Conservation (phyloP, 1,284 basidiomycete species). For the Ustilago curta region DNA sequence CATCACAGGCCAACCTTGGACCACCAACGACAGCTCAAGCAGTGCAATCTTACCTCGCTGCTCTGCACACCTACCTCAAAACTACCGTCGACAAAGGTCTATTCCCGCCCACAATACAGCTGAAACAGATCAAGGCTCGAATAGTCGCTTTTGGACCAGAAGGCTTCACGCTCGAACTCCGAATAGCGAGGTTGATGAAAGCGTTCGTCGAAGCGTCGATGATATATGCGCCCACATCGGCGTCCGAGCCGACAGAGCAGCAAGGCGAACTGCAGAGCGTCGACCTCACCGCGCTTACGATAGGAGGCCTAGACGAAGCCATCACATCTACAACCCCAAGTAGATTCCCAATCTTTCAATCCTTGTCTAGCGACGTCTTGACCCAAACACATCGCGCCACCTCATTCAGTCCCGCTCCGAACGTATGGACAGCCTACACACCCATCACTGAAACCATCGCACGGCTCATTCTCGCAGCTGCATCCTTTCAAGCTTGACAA, state of each 20-base stretch:
- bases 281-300: constrained; percentile 12
- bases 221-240: background rate
- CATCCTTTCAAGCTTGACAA: constrained; percentile 23
- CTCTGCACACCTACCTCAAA: constrained; percentile 26
- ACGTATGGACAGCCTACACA: constrained; percentile 26
- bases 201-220: constrained; percentile 26
- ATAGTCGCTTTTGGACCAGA: constrained; percentile 4
- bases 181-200: constrained; percentile 13
- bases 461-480: constrained; percentile 29
- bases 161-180: constrained; percentile 25
- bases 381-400: constrained; percentile 17
- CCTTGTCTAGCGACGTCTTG: constrained; percentile 27
- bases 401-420: background rate
- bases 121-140: constrained; percentile 30
- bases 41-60: constrained; percentile 17
- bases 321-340: constrained; percentile 30
- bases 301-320: constrained; percentile 25
- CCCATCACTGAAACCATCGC: constrained; percentile 32
- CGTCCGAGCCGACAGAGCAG: background rate
- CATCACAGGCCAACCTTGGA: constrained; percentile 5
- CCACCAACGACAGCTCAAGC: constrained; percentile 22
- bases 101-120: constrained; percentile 9
- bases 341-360: constrained; percentile 28
- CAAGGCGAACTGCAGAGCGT: constrained; percentile 5
- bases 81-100: constrained; percentile 15